Conservation (phyloP, 352 stramenopile genomes). For the Plasmopara viticola region DNA sequence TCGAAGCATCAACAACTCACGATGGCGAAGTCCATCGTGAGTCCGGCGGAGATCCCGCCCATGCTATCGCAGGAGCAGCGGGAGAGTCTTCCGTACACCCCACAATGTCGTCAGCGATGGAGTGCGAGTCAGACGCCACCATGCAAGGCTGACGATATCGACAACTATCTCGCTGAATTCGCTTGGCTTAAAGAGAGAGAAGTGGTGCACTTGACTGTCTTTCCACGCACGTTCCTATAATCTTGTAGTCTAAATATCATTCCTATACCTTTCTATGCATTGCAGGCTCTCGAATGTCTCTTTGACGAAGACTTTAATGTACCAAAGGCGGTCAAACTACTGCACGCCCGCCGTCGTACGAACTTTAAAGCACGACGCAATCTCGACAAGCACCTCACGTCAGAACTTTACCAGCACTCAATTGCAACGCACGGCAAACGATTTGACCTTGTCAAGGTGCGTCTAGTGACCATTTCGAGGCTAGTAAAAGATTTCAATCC, state of each 20-base stretch:
- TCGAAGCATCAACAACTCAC: too few relatives aligned
- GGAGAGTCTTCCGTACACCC: constrained; percentile 9
- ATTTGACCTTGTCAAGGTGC: constrained; percentile 55
- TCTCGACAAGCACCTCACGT: constrained; percentile 21
- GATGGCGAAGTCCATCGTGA: too few relatives aligned
- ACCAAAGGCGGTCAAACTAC: constrained; percentile 28
- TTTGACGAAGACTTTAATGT: constrained; percentile 51
- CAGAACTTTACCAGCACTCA: constrained; percentile 39
- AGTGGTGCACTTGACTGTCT: not conserved
- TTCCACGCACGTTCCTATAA: not conserved
- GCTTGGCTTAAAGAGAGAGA: constrained; percentile 50
- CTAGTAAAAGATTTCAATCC: constrained; percentile 1
- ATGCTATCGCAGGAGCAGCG: constrained; percentile 32
- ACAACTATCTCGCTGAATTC: constrained; percentile 45
- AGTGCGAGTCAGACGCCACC: constrained; percentile 13
- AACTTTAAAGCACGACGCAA: constrained; percentile 19
- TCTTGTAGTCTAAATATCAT: not conserved
- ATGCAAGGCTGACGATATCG: constrained; percentile 31
- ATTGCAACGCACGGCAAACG: constrained; percentile 47
- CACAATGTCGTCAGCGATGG: constrained; percentile 40
- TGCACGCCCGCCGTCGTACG: constrained; percentile 30
- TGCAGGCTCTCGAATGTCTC: constrained; percentile 54
- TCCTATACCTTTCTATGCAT: not conserved
- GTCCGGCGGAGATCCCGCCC: constrained; percentile 37
- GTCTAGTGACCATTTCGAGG: not conserved